Evolutionary conservation across 1,284 basidiomycete genomes (phyloP).

Genomic region (Fomitopsis schrenkii): DNA sequence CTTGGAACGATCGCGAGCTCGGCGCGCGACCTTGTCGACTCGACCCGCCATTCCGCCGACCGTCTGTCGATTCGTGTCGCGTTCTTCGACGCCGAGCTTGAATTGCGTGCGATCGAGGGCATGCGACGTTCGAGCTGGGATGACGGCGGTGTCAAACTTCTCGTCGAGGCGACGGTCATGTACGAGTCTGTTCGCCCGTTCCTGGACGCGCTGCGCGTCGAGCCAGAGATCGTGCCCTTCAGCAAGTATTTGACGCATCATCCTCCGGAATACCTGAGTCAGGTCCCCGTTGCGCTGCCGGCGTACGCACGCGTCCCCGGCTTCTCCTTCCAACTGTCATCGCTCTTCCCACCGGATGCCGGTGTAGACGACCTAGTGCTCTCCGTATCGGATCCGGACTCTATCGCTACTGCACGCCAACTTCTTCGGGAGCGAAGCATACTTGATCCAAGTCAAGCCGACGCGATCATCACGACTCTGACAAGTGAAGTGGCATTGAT

Average conservation of each 20-base stretch:
- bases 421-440: conserved; percentile 41
- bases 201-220: conserved; percentile 25
- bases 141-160: conserved; percentile 14
- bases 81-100: conserved; percentile 29
- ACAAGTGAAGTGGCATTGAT: conserved; percentile 59
- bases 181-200: conserved; percentile 28
- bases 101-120: conserved; percentile 22
- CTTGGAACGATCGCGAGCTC: conserved; percentile 23
- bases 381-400: conserved; percentile 11
- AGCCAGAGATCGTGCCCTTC: conserved; percentile 27
- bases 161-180: conserved; percentile 28
- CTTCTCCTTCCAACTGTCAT: conserved; percentile 24
- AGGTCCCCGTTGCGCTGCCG: conserved; percentile 15
- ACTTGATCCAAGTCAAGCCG: conserved; percentile 63
- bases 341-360: conserved; percentile 27
- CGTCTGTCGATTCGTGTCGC: conserved; percentile 20
- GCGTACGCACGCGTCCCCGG: conserved; percentile 22
- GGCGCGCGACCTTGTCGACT: conserved; percentile 21
- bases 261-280: conserved; percentile 9
- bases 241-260: conserved; percentile 32
- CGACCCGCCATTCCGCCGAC: conserved; percentile 14
- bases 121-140: conserved; percentile 24
- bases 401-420: conserved; percentile 35
- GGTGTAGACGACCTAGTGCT: conserved; percentile 17
- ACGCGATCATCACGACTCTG: conserved; percentile 59